Percentiles rank a stretch among this genome's conserved stretches.
Conservation (phyloP, 345 rosid species). For the Salix koriyanagi region DNA sequence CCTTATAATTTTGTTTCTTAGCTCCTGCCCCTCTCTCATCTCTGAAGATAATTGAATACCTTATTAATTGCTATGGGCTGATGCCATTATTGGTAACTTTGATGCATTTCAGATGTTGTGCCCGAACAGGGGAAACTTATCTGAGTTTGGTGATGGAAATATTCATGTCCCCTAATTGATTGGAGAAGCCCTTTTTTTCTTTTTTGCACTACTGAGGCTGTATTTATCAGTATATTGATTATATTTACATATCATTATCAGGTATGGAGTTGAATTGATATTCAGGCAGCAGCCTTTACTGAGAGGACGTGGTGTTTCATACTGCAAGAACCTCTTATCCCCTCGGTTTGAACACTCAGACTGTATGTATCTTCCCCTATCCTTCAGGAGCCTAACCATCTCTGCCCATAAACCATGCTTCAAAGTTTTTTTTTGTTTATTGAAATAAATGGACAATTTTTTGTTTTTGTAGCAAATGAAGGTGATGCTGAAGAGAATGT, state of each 20-base stretch:
- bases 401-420: neutral
- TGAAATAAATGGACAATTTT: conserved; percentile 8
- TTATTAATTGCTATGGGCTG: conserved; percentile 21
- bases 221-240: conserved; percentile 37
- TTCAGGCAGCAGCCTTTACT: conserved; percentile 72
- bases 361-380: conserved; percentile 34
- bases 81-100: conserved; percentile 33
- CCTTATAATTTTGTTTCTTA: neutral
- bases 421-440: conserved; percentile 6
- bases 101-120: conserved; percentile 47
- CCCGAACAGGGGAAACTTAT: conserved; percentile 31
- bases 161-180: conserved; percentile 28
- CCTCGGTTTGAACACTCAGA: conserved; percentile 91
- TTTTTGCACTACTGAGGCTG: conserved; percentile 45
- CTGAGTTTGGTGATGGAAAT: conserved; percentile 16
- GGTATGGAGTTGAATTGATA: conserved; percentile 88
- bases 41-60: neutral
- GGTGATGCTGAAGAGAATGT: conserved; percentile 71
- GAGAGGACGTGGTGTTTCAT: conserved; percentile 97
- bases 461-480: conserved; percentile 20
- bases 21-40: neutral
- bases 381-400: neutral
- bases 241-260: conserved; percentile 32
- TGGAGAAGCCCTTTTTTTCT: conserved; percentile 37
- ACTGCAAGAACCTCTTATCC: conserved; percentile 92